phyloP scores from a whole-genome alignment of 768 basidiomycete genomes.

The Tricholoma saponaceum region DNA sequence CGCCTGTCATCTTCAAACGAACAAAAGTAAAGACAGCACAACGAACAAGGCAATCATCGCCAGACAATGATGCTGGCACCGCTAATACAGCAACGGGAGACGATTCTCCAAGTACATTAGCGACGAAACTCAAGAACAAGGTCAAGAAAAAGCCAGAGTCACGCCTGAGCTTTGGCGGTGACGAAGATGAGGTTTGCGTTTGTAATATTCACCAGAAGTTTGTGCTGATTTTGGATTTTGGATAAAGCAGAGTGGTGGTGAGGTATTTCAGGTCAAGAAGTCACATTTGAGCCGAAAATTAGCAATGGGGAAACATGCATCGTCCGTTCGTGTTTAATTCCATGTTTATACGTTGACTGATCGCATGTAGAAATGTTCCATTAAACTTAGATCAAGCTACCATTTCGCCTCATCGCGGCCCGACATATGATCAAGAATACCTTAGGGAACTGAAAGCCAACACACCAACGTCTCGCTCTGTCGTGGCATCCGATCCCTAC shows the following conservation, averaged over 20 bases:
- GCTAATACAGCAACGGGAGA: constrained; percentile 26
- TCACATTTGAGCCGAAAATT: constrained; percentile 70
- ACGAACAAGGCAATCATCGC: constrained; percentile 37
- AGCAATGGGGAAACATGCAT: constrained; percentile 49
- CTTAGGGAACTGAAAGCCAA: constrained; percentile 76
- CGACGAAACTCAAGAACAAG: constrained; percentile 68
- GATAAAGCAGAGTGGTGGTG: constrained; percentile 50
- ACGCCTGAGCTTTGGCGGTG: constrained; percentile 73
- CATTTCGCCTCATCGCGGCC: constrained; percentile 49
- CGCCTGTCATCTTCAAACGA: constrained; percentile 48
- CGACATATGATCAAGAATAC: constrained; percentile 69
- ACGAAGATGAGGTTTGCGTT: constrained; percentile 53
- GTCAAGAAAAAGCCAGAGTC: constrained; percentile 65
- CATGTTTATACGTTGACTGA: constrained; percentile 8
- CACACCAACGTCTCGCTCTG: constrained; percentile 56
- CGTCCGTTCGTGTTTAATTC: constrained; percentile 29
- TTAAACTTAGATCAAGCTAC: constrained; percentile 52
- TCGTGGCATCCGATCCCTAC: constrained; percentile 34
- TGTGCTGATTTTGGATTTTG: constrained; percentile 23
- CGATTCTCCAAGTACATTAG: constrained; percentile 59
- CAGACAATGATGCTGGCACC: constrained; percentile 27
- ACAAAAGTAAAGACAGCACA: constrained; percentile 38
- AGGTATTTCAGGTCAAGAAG: constrained; percentile 78
- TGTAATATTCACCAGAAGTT: constrained; percentile 8
- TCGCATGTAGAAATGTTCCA: constrained; percentile 36